A percentile compares a stretch with the other conserved stretches of the same genome.
Evolutionary conservation across 192 early-diverging fungal species (phyloP).

Genomic region (Oehlia diaphana): DNA sequence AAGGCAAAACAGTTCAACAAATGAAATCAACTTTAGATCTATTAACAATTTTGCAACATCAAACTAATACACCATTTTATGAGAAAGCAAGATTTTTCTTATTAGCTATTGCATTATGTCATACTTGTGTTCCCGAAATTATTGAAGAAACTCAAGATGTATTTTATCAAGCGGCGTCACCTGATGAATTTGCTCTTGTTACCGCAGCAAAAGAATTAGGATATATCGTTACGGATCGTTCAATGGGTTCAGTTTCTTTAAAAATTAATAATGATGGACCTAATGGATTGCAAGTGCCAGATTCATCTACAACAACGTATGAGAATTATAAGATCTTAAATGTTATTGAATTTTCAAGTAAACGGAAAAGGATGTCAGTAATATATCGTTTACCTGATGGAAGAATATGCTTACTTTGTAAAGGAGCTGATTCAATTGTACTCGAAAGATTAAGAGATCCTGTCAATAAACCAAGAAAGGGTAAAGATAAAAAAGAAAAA

Average conservation of each 20-base stretch:
- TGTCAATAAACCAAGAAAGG: conserved; percentile 28
- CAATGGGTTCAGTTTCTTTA: conserved; percentile 48
- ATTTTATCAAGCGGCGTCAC: conserved; percentile 80
- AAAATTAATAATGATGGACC: conserved; percentile 34
- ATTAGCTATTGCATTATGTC: conserved; percentile 78
- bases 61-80: conserved; percentile 19
- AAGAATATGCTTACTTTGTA: conserved; percentile 77
- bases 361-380: conserved; percentile 88
- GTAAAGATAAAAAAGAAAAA: conserved; percentile 6
- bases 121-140: conserved; percentile 76
- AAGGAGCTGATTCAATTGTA: conserved; percentile 91
- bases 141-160: conserved; percentile 55
- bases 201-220: conserved; percentile 76
- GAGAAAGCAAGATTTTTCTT: conserved; percentile 64
- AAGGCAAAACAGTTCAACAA: neutral
- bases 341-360: conserved; percentile 82
- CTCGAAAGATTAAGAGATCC: conserved; percentile 58
- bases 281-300: conserved; percentile 32
- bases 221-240: conserved; percentile 64
- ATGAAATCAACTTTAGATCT: conserved; percentile 12
- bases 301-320: conserved; percentile 16
- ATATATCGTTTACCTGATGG: conserved; percentile 73
- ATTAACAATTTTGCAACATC: conserved; percentile 20
- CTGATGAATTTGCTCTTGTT: conserved; percentile 84
- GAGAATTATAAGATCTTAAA: conserved; percentile 63